Base-by-base conservation (phyloP, 164 flowering plant genomes). In the Vitis riparia region DNA sequence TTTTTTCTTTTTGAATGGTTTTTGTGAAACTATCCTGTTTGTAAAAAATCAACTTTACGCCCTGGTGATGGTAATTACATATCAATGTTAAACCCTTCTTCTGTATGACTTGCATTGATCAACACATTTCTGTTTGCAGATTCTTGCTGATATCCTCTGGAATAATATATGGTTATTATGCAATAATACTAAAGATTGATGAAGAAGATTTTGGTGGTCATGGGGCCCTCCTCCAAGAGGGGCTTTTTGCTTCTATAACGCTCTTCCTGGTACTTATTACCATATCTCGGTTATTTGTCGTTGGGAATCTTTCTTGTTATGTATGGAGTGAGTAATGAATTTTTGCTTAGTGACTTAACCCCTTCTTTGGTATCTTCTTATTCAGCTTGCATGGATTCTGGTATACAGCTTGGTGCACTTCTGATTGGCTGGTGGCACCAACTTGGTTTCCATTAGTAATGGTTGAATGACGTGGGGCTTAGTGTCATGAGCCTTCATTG, bases 131-230 rank as follows among this genome's bases (percentile, higher is more conserved):
- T 6, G 9, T 68, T 73, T 85, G 53, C 92, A 95, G 99, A 65
- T 96, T 96, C 69, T 71, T 93, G 68, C 76, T 65, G 52, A 69
- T 91, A 53, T 89, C 99, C 2, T 71, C 98, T 9, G 95, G 83
- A 16, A 80, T 96, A 29, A 73, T 91, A 11, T 96, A 93, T 59
- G 86, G 87, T 50, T 96, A 96, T 73, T 96, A 93, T 69, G 81
- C 91, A 23, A 64, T 87, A 73, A 74, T 91, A 67, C 75, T 96
- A 68, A 93, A 93, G 79, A 57, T 96, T 30, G 99, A 96, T 65
- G 99, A 91, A 77, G 99, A 96, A 76, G 99, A 96, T 13, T 96
- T 87, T 84, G 99, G 99, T 9, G 97, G 99, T 55, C 99, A 96
- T 74, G 97, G 91, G 69, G 82, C 92, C 47, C 95, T 96, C 50